Evolutionary conservation across 164 flowering plant genomes (phyloP).

Genomic region (Cinnamomum chago): DNA sequence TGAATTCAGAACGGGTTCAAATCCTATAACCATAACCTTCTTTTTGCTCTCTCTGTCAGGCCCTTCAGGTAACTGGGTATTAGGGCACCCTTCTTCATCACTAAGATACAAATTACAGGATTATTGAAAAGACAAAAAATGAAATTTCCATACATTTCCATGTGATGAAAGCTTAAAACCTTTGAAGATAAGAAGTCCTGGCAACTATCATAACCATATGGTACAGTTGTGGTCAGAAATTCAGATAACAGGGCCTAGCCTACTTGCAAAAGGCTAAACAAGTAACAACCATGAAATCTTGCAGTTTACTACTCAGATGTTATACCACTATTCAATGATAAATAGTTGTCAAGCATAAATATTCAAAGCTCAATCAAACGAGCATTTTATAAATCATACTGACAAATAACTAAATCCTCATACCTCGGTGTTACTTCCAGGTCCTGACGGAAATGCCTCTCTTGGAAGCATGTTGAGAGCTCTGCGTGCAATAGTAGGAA

Average conservation of each 20-base stretch:
- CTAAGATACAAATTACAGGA: too few relatives aligned
- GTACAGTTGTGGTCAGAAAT: background rate
- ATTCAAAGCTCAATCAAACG: background rate
- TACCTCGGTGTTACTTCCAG: slow-evolving; percentile 93
- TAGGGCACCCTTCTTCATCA: too few relatives aligned
- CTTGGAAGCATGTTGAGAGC: slow-evolving; percentile 65
- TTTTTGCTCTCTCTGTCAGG: too few relatives aligned
- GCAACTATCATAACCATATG: background rate
- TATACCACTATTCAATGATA: background rate
- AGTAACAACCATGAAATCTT: background rate
- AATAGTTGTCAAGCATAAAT: background rate
- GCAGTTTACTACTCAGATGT: background rate
- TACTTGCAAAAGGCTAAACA: background rate
- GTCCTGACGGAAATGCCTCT: slow-evolving; percentile 66
- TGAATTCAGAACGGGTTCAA: too few relatives aligned
- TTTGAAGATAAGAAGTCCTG: background rate
- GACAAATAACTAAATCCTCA: background rate
- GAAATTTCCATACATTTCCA: background rate
- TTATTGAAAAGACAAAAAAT: background rate
- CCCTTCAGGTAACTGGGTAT: too few relatives aligned
- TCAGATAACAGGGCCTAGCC: background rate
- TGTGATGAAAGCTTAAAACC: background rate
- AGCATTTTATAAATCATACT: background rate
- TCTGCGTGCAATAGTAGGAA: slow-evolving; percentile 75
- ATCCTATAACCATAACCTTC: too few relatives aligned